Evolutionary conservation across 305 asterid species (phyloP), one percentile per base, ranked within the genome.

Genomic region (Fraxinus nigra): DNA sequence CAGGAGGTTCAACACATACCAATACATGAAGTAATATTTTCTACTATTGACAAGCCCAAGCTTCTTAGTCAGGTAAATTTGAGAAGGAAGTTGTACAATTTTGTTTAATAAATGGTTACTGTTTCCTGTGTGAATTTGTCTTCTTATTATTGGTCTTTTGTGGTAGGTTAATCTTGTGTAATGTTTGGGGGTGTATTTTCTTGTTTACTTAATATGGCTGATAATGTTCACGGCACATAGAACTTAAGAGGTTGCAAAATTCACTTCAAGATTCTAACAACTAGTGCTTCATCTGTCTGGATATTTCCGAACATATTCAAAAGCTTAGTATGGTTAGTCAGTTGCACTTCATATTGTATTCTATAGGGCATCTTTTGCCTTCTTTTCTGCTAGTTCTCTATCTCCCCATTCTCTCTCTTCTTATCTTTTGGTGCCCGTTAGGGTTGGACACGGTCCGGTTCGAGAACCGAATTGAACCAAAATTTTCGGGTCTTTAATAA

Each of bases 21-120:
- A 72, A 81, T 89, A 81, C 96, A 94, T 85, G 98, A 95, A 92
- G 87, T 95, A 51, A 93, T 94, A 77, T 94, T 95, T 92, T 94
- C 99, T 38, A 90, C 99, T 54, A 73, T 83, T 80, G 98, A 95
- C 93, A 93, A 93, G 90, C 98, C 98, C 46, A 95, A 93, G 89
- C 98, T 94, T 87, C 97, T 95, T 75, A 94, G 98, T 84, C 93
- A 94, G 99, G 98, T 95, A 88, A 83, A 75, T 51, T 9, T 10
- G 32, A 65, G 77, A 70, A 56, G 76, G 70, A 32, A 63, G 46
- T 77, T 22, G 38, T 80, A 40, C 37, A 65, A 63, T 79, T 79
- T 84, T 72, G 28, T 32, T 77, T 79, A 34, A 82, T 38, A 76
- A 37, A 43, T 78, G 72, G 63, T 26, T 7, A 81, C 78, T 32